Conservation (phyloP, 78 protist species). For the Dictyostelium brefeldianum region DNA sequence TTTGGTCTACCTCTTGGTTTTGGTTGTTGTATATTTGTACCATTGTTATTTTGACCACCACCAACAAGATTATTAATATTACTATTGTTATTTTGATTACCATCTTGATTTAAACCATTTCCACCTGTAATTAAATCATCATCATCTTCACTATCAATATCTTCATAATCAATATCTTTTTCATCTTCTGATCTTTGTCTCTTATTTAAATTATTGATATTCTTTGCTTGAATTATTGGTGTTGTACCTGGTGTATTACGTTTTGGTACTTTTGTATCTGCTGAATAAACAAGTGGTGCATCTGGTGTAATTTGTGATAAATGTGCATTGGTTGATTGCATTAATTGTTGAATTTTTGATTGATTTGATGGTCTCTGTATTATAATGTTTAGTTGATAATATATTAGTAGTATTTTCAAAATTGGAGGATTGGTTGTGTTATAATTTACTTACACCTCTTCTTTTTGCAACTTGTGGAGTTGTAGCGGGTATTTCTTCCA, state of each 20-base stretch:
- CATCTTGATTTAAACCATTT: background rate
- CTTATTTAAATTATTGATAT: background rate
- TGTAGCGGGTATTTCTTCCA: background rate
- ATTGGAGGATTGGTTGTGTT: no score
- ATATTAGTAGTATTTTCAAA: no score
- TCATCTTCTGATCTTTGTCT: constrained; percentile 22
- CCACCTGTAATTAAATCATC: background rate
- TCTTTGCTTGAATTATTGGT: background rate
- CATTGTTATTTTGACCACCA: background rate
- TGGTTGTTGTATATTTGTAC: no score
- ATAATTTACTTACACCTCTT: constrained; percentile 21
- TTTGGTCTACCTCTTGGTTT: constrained; percentile 14
- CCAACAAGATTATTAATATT: background rate
- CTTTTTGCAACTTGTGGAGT: background rate
- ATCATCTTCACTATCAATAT: background rate
- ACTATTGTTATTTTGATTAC: background rate
- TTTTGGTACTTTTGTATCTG: constrained; percentile 10
- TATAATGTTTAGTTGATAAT: no score
- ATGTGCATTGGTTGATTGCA: background rate
- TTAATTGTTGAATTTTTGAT: constrained; percentile 2
- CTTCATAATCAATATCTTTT: background rate
- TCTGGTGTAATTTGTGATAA: constrained; percentile 13
- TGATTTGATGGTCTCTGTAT: constrained; percentile 21
- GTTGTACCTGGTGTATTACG: background rate
- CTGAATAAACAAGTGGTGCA: background rate